These are phyloP conservation scores for Cryptosporidium canis DNA, from an alignment of 169 alveolate species.

Conservation along the genomic window DNA sequence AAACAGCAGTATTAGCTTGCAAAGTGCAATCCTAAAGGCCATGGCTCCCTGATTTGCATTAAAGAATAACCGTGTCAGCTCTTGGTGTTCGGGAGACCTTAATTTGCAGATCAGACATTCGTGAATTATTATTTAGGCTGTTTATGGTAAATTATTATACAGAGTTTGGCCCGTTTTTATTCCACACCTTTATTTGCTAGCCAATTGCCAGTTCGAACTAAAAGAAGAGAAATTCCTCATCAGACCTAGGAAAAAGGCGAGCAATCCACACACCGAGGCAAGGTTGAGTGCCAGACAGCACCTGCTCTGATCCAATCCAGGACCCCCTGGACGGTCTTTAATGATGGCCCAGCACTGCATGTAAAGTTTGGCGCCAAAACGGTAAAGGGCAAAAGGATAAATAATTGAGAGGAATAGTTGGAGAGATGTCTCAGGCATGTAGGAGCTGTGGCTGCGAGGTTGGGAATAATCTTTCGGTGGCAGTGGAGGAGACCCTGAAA, in stretches of 20 bases:
- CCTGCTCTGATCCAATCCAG: too few relatives aligned
- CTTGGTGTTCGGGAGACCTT: neutral
- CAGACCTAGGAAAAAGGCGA: too few relatives aligned
- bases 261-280: too few relatives aligned
- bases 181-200: conserved; percentile 12
- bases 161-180: too few relatives aligned
- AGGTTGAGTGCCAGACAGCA: too few relatives aligned
- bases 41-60: neutral
- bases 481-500: conserved; percentile 35
- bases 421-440: conserved; percentile 7
- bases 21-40: neutral
- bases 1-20: neutral
- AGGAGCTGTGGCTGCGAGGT: conserved; percentile 35
- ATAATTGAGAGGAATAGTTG: neutral
- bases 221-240: too few relatives aligned
- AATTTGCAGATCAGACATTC: neutral
- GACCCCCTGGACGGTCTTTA: too few relatives aligned
- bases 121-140: neutral
- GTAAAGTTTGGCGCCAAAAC: neutral
- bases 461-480: conserved; percentile 22
- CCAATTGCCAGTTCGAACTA: neutral
- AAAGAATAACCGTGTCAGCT: neutral
- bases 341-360: too few relatives aligned
- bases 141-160: too few relatives aligned
- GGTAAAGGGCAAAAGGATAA: neutral